Conservation (phyloP, 164 flowering plant species). For the Sedum album region DNA sequence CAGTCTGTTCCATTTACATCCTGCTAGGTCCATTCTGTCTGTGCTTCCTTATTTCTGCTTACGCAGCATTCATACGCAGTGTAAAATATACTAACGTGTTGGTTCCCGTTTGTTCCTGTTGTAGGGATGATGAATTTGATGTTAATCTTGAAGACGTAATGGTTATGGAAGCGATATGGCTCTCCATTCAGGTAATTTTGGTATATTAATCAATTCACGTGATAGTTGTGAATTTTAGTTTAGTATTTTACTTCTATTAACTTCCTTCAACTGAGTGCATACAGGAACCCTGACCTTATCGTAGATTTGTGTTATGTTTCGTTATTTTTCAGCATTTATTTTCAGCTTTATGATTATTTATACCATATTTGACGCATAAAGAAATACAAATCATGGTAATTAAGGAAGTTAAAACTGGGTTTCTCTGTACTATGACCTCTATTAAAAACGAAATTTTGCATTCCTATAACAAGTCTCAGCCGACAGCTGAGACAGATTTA, state of each 20-base stretch:
- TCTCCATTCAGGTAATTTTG: slow-evolving; percentile 75
- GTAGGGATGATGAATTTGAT: slow-evolving; percentile 87
- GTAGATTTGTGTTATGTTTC: too few species aligned
- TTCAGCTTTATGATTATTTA: too few species aligned
- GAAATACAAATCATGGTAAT: too few species aligned
- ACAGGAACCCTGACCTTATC: not conserved
- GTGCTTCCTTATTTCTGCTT: not conserved
- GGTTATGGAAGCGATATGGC: slow-evolving; percentile 99
- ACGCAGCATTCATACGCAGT: not conserved
- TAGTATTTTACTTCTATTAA: not conserved
- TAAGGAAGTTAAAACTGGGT: too few species aligned
- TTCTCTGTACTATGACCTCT: too few species aligned
- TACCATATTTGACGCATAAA: too few species aligned
- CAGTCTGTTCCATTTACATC: not conserved
- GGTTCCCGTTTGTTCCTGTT: slow-evolving; percentile 4
- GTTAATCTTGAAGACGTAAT: slow-evolving; percentile 88
- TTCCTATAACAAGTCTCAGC: too few species aligned
- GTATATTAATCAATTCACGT: not conserved
- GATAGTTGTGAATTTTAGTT: not conserved
- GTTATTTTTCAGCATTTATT: too few species aligned
- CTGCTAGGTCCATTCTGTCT: not conserved
- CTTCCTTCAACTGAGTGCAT: not conserved
- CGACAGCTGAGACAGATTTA: not conserved
- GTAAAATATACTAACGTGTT: not conserved
- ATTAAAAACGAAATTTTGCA: too few species aligned